Evolutionary conservation across 2,329 filamentous ascomycete species (phyloP), one percentile per base, ranked within the genome.

Genomic region (Colletotrichum sojae): DNA sequence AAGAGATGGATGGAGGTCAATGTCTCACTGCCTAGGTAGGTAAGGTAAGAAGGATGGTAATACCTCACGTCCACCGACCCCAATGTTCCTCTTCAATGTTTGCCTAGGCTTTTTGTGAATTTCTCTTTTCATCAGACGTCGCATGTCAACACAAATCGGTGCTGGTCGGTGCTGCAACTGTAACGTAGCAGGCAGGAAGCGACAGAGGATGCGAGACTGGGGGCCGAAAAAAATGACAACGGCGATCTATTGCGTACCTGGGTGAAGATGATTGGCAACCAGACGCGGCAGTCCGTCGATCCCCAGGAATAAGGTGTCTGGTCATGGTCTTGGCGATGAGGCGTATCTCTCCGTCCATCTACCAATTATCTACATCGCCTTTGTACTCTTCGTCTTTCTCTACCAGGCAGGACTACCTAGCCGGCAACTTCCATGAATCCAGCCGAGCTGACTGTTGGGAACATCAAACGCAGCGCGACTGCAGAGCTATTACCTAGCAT

Each of bases 201-300:
- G 25, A 48, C 9, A 63, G 16, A 40, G 25, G 20, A 36, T 18
- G 18, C 12, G 22, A 54, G 18, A 39, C 27, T 46, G 20, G 39
- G 39, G 20, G 51, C 45, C n/a, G 31, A 8, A 53, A 39, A 45
- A 45, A 27, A 43, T 52, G 58, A 49, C 58, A 52, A 52, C 31
- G 48, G 39, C 27, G 20, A 45, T 45, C 40, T 53, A 20, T 53
- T 53, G 54, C 48, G 25, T 46, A 39, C 53, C 49, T 39, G 16
- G 36, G 43, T 25, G n/a, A 43, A 27, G 18, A 51, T 66, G 55
- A 52, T 61, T 49, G 51, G 62, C 39, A 46, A 57, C 54, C 36
- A 54, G 61, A 60, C 59, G 46, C 62, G 66, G 55, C 55, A 66
- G 55, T 46, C 45, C 36, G 62, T 55, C 54, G 66, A 69, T 56